Evolutionary conservation across 176 grass and related monocot species (phyloP).

Genomic region (Carex parvula): DNA sequence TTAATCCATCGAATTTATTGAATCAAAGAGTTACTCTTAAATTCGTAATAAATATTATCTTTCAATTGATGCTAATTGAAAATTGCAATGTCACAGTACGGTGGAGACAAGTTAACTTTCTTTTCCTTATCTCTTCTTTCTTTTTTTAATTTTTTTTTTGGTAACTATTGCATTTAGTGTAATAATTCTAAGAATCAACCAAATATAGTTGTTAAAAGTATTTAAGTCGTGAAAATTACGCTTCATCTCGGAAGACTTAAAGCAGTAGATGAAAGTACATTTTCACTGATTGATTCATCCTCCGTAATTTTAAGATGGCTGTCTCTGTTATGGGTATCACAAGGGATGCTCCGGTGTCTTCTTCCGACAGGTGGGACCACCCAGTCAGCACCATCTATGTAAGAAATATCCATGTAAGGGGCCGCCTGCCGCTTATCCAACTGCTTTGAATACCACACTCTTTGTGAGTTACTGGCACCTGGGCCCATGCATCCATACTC

Average conservation of each 20-base stretch:
- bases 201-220: neutral
- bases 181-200: neutral
- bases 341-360: neutral
- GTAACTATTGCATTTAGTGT: neutral
- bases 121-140: neutral
- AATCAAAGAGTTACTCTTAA: neutral
- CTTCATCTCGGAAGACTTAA: constrained; percentile 5
- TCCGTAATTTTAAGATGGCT: neutral
- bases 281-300: neutral
- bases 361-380: constrained; percentile 29
- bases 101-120: neutral
- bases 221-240: neutral
- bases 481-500: constrained; percentile 73
- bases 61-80: neutral
- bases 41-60: neutral
- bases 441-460: constrained; percentile 51
- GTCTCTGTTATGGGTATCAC: neutral
- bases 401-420: constrained; percentile 64
- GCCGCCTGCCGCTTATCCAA: constrained; percentile 47
- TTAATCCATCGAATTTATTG: too few species aligned
- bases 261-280: constrained; percentile 3
- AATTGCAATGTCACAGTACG: neutral
- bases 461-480: constrained; percentile 35
- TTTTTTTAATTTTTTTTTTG: neutral
- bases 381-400: constrained; percentile 63